Evolutionary conservation across 257 asterid species (phyloP), one percentile per base, ranked within the genome.

Genomic region (Solanum chiquidenum): DNA sequence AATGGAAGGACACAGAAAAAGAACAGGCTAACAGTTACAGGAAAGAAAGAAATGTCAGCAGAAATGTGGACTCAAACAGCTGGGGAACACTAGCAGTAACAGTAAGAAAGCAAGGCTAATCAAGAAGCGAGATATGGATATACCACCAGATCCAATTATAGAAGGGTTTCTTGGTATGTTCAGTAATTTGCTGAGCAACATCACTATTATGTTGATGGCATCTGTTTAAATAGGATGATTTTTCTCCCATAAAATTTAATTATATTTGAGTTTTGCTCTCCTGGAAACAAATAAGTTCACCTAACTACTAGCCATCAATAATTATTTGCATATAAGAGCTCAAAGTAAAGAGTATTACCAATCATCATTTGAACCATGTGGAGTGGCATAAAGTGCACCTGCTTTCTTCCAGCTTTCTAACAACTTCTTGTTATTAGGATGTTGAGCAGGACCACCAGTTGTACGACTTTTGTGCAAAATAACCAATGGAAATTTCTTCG

Each of bases 311-410:
- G 34, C 11, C 83, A 76, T 5, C 58, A 76, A 76, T n/a, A 12
- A 40, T 13, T 12, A 11, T 38, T 76, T 38, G 29, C 83, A 37
- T 75, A 12, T 38, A 40, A 76, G 35, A 76, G 12, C 84, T 76
- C 83, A 40, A 76, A 25, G 84, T 76, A 40, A 86, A 44, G 46
- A 31, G 44, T 55, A 69, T 87, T 95, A 97, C 99, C 99, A 95
- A 89, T 97, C 99, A 91, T 97, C 99, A 84, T 95, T 96, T 73
- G 99, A 96, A 90, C 99, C 99, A 58, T 73, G 92, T 46, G 98
- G 99, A 49, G 99, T 97, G 5, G 94, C 90, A 88, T 96, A 97
- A 69, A 96, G 96, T 79, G 97, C 97, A 40, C 84, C 84, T 58
- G 96, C 98, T 34, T 68, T 91, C 88, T 88, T 95, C 99, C 98